Percentiles rank a stretch among this genome's conserved stretches.
Evolutionary conservation across 2,329 filamentous ascomycete species (phyloP).

Genomic region (Massarina eburnea): DNA sequence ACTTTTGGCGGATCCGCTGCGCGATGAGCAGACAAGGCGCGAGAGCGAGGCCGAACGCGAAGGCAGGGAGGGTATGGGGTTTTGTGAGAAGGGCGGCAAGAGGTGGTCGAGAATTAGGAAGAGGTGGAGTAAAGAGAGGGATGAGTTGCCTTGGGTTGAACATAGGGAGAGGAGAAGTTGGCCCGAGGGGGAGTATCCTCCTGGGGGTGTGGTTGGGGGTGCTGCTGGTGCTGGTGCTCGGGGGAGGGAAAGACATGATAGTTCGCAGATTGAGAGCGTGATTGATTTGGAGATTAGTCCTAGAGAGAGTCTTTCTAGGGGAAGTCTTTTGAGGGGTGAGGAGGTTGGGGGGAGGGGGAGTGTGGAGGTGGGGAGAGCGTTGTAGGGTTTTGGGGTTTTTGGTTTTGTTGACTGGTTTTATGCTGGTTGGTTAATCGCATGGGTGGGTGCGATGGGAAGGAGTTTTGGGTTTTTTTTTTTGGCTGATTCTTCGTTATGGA

Average conservation of each 20-base stretch:
- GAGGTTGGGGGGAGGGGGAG: no score
- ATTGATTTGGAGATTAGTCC: constrained; percentile 1
- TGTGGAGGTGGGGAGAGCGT: no score
- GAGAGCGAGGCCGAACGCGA: constrained; percentile 27
- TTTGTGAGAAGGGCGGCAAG: constrained; percentile 14
- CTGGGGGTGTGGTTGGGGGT: neutral
- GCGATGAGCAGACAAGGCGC: constrained; percentile 32
- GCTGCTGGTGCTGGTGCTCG: no score
- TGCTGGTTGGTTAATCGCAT: no score
- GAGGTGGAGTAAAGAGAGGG: constrained; percentile 21
- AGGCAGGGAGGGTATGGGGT: constrained; percentile 18
- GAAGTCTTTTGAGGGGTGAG: no score
- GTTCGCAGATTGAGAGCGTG: constrained; percentile 1
- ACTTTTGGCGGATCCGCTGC: constrained; percentile 54
- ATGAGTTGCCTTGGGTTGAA: constrained; percentile 29
- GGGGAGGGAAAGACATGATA: neutral
- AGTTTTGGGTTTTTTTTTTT: no score
- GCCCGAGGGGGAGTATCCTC: constrained; percentile 24
- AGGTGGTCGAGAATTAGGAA: constrained; percentile 28
- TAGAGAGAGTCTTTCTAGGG: neutral
- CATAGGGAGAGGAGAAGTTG: constrained; percentile 35
- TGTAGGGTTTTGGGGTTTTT: no score
- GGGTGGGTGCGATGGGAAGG: no score
- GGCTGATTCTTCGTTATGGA: no score
- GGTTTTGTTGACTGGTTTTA: no score